Base-by-base conservation (phyloP, 2,329 filamentous ascomycete genomes). In the Trichoderma pleuroti region DNA sequence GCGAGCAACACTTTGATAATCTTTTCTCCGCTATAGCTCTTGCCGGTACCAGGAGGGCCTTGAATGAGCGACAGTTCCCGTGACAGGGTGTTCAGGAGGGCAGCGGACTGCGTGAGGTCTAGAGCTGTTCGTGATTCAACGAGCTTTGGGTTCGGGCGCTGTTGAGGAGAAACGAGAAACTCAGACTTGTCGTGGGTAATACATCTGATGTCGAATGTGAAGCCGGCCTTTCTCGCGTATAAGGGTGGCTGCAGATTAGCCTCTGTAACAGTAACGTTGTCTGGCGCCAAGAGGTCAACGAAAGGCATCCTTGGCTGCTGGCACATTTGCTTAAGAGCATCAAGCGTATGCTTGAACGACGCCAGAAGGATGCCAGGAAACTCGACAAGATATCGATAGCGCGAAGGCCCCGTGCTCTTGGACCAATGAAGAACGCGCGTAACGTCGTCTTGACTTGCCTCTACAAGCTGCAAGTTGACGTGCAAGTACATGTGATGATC, bases 1-100 rank as follows among this genome's bases (percentile, higher is more conserved):
- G 76, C 76, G 4, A 91, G 75, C 7, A 91, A 76, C 0, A 84
- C 82, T 71, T 86, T 85, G 71, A 91, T 85, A n/a, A 92, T 76
- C 56, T 85, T 82, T 2, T 88, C 83, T 3, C 90, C 90, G 0
- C 86, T 83, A 73, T 86, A 92, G 5, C 83, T 86, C 76, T 93
- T 93, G 0, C 91, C 91, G 0, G 91, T 93, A 0, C 91, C 91
- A 0, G 91, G 91, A 0, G 91, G 91, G 0, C 91, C 91, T 79
- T 93, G 90, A 12, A 92, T 90, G 5, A 92, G 80, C 1, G 88
- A 85, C 10, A 91, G 77, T 39, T 84, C 83, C 1, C 84, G 82
- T 0, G 80, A 82, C 0, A 92, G 78, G 3, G 87, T 83, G 21
- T 84, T 79, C 0, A 90, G 73, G 0, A 92, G 77, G 2, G 88